phyloP scores from a whole-genome alignment of 2,329 filamentous ascomycete species.

The Cladophialophora psammophila region DNA sequence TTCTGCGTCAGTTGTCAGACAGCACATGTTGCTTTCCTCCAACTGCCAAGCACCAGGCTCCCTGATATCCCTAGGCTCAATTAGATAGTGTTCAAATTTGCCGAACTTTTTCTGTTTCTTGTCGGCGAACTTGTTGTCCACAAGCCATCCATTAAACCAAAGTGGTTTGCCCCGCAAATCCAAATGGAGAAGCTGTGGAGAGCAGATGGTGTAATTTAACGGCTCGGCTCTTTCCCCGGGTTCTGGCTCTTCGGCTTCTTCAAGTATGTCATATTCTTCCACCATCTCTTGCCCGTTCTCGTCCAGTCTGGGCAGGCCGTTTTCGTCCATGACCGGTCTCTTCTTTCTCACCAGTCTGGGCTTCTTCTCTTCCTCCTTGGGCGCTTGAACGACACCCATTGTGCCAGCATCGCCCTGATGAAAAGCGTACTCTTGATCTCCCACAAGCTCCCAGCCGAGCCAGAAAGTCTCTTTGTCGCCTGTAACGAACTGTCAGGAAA shows the following conservation, averaged over 20 bases:
- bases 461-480: conserved; percentile 61
- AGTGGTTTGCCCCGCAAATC: conserved; percentile 51
- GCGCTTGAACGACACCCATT: conserved; percentile 34
- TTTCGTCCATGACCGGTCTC: conserved; percentile 11
- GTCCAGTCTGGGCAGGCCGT: conserved; percentile 38
- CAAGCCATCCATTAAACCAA: conserved; percentile 58
- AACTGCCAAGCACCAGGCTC: conserved; percentile 41
- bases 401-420: conserved; percentile 49
- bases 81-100: conserved; percentile 45
- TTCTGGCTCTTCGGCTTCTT: conserved; percentile 19
- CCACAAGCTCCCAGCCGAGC: conserved; percentile 58
- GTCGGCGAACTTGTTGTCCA: conserved; percentile 54
- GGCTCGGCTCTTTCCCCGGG: conserved; percentile 22
- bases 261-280: conserved; percentile 12
- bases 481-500: conserved; percentile 33
- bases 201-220: conserved; percentile 50
- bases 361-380: conserved; percentile 22
- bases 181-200: conserved; percentile 56
- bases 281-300: conserved; percentile 25
- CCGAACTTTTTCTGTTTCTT: conserved; percentile 47
- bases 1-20: conserved; percentile 38
- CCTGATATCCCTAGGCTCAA: conserved; percentile 38
- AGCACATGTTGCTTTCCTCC: conserved; percentile 40
- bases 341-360: conserved; percentile 18
- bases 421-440: conserved; percentile 54